Evolutionary conservation across 805 yeast genomes (phyloP), one percentile per base, ranked within the genome.

Genomic region (Yueomyces sinensis): DNA sequence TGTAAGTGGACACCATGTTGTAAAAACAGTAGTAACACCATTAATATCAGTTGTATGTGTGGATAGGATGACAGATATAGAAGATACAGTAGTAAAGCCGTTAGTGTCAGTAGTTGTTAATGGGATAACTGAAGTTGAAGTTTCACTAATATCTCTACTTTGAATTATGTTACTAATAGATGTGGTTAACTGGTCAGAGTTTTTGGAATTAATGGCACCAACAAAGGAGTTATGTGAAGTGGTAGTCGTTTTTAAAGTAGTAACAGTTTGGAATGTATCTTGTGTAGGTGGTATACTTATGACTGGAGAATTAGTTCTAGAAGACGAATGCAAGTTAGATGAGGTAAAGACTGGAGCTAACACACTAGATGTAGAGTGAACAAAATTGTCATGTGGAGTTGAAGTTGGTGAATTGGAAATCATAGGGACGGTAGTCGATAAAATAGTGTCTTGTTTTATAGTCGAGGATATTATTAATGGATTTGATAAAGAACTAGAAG

Each of bases 1-100:
- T 5, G 36, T 34, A 14, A 30, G 31, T 24, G 39, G 47, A 29
- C 41, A 43, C 37, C 36, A 35, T 9, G 41, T 38, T 2, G 40
- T 37, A 27, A 35, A 37, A 3, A 28, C 36, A 5, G 43, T 45
- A 17, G 30, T 31, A 13, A 40, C 32, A 9, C 43, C 43, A 22
- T 31, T 31, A 4, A 30, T 28, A 6, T 32, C 34, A 3, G 41
- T 43, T 5, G 39, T 34, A 15, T 28, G 16, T 7, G 37, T 37
- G 14, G 36, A 30, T 9, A 29, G 11, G 15, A 32, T 32, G 3
- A 29, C 17, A 11, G 19, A 35, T 6, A 36, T 19, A 13, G 34
- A 4, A 13, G 4, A 27, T 13, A 4, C 7, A 28, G 19, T 29
- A 5, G 32, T 20, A 5, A 23, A 29, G 11, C 17, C 27, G 14